Conservation (phyloP, 169 alveolate genomes). For the Eimeria nieschulzi region DNA sequence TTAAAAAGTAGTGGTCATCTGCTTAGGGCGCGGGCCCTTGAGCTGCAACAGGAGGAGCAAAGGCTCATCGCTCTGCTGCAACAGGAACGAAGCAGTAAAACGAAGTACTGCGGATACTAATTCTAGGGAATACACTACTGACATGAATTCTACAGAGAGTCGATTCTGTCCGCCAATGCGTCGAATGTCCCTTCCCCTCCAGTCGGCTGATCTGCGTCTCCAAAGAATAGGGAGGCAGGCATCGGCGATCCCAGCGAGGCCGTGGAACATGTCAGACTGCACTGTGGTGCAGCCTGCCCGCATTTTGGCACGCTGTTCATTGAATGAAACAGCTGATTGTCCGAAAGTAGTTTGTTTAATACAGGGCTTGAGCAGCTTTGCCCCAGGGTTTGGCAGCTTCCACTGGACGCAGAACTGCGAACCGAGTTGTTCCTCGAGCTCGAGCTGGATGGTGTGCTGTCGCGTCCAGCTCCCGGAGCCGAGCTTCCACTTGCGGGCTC, state of each 20-base stretch:
- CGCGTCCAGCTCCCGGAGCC: background rate
- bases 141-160: constrained; percentile 14
- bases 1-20: constrained; percentile 64
- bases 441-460: background rate
- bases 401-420: constrained; percentile 9
- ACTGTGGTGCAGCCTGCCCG: constrained; percentile 33
- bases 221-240: background rate
- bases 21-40: constrained; percentile 67
- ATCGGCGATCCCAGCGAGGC: constrained; percentile 21
- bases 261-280: constrained; percentile 41
- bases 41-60: constrained; percentile 74
- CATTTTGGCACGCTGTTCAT: background rate
- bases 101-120: constrained; percentile 6
- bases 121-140: background rate
- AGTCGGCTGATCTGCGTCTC: background rate
- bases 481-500: background rate
- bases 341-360: constrained; percentile 6
- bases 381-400: constrained; percentile 16
- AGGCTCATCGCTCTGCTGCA: constrained; percentile 46
- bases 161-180: constrained; percentile 27
- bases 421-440: background rate
- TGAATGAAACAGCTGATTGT: background rate
- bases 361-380: constrained; percentile 9
- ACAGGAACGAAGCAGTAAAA: background rate
- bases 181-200: background rate